phyloP scores from a whole-genome alignment of 495 filamentous ascomycete species.

The Penicillium diatomitis region DNA sequence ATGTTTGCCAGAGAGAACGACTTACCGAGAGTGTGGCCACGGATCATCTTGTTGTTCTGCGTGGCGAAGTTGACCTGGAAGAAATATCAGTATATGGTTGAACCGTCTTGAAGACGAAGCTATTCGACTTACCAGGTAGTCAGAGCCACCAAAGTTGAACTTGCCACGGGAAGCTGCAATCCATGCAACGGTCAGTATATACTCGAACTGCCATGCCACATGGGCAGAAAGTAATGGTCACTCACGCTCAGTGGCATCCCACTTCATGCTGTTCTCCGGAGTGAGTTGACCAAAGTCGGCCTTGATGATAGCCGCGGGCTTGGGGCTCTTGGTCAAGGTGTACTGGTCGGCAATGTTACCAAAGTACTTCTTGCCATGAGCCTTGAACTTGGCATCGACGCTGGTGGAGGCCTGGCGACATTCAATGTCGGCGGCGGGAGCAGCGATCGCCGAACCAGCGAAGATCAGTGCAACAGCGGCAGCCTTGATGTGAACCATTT shows the following conservation, averaged over 20 bases:
- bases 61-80: conserved; percentile 36
- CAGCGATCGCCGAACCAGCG: not conserved
- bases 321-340: conserved; percentile 15
- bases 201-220: too few species aligned
- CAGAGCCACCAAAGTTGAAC: conserved; percentile 34
- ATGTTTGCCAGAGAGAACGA: not conserved
- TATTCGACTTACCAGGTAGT: conserved; percentile 26
- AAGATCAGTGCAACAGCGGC: not conserved
- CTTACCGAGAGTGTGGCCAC: conserved; percentile 41
- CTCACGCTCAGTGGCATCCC: conserved; percentile 35
- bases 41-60: conserved; percentile 37
- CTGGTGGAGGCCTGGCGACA: conserved; percentile 13
- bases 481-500: not conserved
- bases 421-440: not conserved
- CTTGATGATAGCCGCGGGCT: conserved; percentile 29
- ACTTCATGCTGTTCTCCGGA: conserved; percentile 51
- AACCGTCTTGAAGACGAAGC: too few species aligned
- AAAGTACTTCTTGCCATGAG: conserved; percentile 18
- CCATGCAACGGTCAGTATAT: too few species aligned
- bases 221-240: not conserved
- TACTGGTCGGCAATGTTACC: conserved; percentile 20
- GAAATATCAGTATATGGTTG: not conserved
- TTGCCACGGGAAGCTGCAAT: conserved; percentile 21
- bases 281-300: conserved; percentile 43
- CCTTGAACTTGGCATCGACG: conserved; percentile 14